These are phyloP conservation scores for Acidomyces sp. DNA, from an alignment of 495 filamentous ascomycete genomes.

Conservation along the genomic window DNA sequence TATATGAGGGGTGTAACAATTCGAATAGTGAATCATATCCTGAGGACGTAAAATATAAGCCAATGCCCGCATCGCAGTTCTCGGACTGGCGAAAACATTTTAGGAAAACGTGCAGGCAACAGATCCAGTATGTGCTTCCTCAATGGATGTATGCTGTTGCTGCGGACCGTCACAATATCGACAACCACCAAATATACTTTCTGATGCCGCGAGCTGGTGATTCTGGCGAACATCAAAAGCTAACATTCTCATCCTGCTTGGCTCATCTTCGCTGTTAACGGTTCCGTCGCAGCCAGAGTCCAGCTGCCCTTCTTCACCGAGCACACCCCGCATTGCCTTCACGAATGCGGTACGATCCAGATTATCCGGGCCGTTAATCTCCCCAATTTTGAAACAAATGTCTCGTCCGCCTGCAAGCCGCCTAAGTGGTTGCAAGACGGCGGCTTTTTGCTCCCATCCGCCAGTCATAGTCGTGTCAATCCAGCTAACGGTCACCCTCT, in stretches of 20 bases:
- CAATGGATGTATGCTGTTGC: too few species aligned
- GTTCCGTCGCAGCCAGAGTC: not conserved
- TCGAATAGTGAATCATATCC: too few species aligned
- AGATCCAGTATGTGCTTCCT: too few species aligned
- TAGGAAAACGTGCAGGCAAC: too few species aligned
- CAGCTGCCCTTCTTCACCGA: slow-evolving; percentile 4
- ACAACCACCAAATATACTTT: not conserved
- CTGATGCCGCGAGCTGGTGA: not conserved
- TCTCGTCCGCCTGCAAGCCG: slow-evolving; percentile 1
- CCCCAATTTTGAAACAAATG: slow-evolving; percentile 13
- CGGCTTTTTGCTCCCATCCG: slow-evolving; percentile 11
- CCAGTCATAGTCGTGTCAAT: slow-evolving; percentile 17
- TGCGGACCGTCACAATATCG: not conserved
- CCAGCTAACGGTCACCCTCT: slow-evolving; percentile 16
- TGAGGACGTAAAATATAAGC: too few species aligned
- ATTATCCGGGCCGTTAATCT: slow-evolving; percentile 14
- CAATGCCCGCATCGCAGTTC: too few species aligned
- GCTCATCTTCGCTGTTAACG: not conserved
- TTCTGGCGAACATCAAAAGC: slow-evolving; percentile 14
- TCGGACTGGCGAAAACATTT: too few species aligned
- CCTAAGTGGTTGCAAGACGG: slow-evolving; percentile 10
- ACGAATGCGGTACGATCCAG: slow-evolving; percentile 11
- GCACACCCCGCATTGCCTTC: slow-evolving; percentile 9
- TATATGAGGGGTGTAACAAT: too few species aligned
- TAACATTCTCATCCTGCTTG: slow-evolving; percentile 10